Evolutionary conservation across 768 basidiomycete genomes (phyloP).

Genomic region (Cantharellus cinnabarinus): DNA sequence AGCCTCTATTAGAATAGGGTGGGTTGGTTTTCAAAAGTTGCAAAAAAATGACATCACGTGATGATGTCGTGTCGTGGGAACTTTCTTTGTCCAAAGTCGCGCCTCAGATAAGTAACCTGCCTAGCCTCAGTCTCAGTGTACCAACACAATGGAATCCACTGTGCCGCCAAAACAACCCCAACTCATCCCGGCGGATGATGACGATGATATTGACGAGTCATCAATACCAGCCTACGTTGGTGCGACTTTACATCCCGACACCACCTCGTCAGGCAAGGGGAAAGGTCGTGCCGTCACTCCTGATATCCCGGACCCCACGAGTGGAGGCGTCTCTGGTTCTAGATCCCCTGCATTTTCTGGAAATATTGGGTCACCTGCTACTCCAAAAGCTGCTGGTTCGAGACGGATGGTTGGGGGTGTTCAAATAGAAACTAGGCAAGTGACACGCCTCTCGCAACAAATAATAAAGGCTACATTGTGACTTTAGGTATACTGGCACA

Average conservation of each 20-base stretch:
- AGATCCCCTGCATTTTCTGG: conserved; percentile 34
- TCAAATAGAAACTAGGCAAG: conserved; percentile 70
- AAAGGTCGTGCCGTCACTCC: conserved; percentile 37
- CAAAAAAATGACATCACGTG: too few relatives aligned
- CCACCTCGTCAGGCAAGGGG: conserved; percentile 34
- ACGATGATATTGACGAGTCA: conserved; percentile 69
- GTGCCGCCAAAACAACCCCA: conserved; percentile 1
- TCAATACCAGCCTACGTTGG: conserved; percentile 62
- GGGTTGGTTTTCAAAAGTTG: too few relatives aligned
- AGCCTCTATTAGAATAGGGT: too few relatives aligned
- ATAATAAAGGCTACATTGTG: not conserved
- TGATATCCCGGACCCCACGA: conserved; percentile 29
- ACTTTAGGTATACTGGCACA: conserved; percentile 46
- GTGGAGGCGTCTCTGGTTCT: conserved; percentile 13
- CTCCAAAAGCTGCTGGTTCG: conserved; percentile 19
- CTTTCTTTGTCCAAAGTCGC: too few relatives aligned
- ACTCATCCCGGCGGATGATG: conserved; percentile 33
- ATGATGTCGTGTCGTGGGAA: too few relatives aligned
- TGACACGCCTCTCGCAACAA: not conserved
- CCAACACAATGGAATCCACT: conserved; percentile 3
- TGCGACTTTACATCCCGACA: conserved; percentile 24
- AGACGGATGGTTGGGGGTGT: conserved; percentile 67
- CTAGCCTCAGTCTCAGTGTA: not conserved
- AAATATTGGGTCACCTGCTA: conserved; percentile 34
- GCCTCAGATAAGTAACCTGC: too few relatives aligned